Conservation (phyloP, 768 basidiomycete species). For the Tubosaeta sp. region DNA sequence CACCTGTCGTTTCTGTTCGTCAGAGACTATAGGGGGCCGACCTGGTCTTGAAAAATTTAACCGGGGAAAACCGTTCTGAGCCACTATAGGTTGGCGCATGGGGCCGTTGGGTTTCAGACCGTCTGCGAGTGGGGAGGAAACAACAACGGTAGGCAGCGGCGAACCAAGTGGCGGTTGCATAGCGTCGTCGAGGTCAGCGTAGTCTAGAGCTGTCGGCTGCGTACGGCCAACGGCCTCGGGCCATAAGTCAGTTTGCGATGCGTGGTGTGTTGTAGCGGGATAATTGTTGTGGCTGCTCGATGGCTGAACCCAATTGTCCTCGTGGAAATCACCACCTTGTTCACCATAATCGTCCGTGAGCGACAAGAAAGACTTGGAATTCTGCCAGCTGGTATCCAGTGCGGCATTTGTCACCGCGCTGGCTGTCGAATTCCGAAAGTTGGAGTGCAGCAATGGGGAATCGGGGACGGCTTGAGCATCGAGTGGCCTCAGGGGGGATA, state of each 20-base stretch:
- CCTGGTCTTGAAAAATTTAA: slow-evolving; percentile 66
- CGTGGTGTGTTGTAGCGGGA: neutral
- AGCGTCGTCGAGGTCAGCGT: slow-evolving; percentile 6
- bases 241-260: slow-evolving; percentile 15
- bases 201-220: slow-evolving; percentile 5
- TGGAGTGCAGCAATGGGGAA: slow-evolving; percentile 48
- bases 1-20: slow-evolving; percentile 39
- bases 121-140: slow-evolving; percentile 43
- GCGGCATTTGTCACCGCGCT: slow-evolving; percentile 29
- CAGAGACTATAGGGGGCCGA: slow-evolving; percentile 39
- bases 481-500: slow-evolving; percentile 10
- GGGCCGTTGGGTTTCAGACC: slow-evolving; percentile 17
- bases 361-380: slow-evolving; percentile 26
- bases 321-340: slow-evolving; percentile 33
- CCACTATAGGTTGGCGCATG: slow-evolving; percentile 40
- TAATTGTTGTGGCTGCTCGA: neutral
- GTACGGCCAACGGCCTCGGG: slow-evolving; percentile 4
- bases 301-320: slow-evolving; percentile 34
- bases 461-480: slow-evolving; percentile 25
- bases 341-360: slow-evolving; percentile 31
- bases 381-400: slow-evolving; percentile 5
- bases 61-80: slow-evolving; percentile 28
- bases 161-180: slow-evolving; percentile 20
- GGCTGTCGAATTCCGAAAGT: slow-evolving; percentile 41
- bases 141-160: slow-evolving; percentile 49